A percentile compares a stretch with the other conserved stretches of the same genome.
Evolutionary conservation across 148 eudicot species (phyloP).

Genomic region (Chenopodium quinoa): DNA sequence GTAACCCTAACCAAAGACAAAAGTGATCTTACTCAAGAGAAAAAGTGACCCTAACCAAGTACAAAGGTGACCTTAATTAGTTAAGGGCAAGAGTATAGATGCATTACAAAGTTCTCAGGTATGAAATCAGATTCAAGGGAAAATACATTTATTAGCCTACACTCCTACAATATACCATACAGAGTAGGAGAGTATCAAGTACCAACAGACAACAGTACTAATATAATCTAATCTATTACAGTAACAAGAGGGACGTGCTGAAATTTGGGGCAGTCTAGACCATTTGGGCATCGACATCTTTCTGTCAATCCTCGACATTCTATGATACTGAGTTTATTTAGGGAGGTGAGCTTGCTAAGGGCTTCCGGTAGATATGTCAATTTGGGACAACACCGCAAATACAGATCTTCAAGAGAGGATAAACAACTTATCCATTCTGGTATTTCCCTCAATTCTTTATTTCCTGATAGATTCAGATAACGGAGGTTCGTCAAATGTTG

Average conservation of each 20-base stretch:
- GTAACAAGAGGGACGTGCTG: conserved; percentile 13
- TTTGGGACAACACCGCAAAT: neutral
- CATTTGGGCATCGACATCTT: conserved; percentile 9
- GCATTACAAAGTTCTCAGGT: too few relatives aligned
- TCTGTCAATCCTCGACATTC: neutral
- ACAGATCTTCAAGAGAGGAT: conserved; percentile 4
- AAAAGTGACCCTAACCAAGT: too few relatives aligned
- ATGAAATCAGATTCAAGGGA: too few relatives aligned
- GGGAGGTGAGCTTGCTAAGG: conserved; percentile 15
- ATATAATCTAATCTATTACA: neutral
- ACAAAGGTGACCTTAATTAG: too few relatives aligned
- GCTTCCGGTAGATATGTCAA: conserved; percentile 29
- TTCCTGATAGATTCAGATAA: neutral
- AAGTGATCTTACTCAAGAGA: too few relatives aligned
- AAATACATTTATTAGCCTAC: too few relatives aligned
- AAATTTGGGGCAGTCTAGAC: conserved; percentile 24
- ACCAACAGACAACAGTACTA: too few relatives aligned
- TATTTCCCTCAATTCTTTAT: neutral
- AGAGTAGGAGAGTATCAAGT: too few relatives aligned
- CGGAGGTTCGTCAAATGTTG: conserved; percentile 19
- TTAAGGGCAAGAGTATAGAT: too few relatives aligned
- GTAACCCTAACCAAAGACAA: too few relatives aligned
- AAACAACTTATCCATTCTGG: conserved; percentile 25
- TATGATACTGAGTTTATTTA: neutral
- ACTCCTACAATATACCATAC: too few relatives aligned